Conservation (phyloP, 495 filamentous ascomycete genomes). For the Aspergillus haitiensis region DNA sequence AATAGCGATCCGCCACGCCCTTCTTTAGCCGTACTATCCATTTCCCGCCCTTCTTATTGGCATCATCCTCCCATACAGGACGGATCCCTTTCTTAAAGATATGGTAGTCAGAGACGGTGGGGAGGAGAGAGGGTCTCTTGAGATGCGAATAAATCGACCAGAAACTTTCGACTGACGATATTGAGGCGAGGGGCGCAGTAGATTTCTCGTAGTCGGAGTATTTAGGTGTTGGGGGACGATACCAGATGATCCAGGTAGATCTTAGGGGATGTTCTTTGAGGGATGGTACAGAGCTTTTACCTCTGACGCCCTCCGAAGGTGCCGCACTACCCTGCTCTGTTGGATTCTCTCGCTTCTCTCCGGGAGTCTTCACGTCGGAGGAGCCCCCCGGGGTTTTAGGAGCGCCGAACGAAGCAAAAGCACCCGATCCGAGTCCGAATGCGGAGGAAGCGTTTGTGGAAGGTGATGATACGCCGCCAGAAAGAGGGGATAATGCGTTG, state of each 20-base stretch:
- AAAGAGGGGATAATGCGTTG: conserved; percentile 71
- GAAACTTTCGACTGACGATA: conserved; percentile 85
- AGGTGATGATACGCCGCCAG: conserved; percentile 74
- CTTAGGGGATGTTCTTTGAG: conserved; percentile 64
- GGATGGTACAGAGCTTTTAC: conserved; percentile 42
- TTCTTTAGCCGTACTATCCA: conserved; percentile 97
- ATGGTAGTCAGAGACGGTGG: conserved; percentile 95
- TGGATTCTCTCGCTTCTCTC: conserved; percentile 62
- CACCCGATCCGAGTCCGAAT: conserved; percentile 90
- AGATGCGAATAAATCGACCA: conserved; percentile 90
- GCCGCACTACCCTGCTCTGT: conserved; percentile 59
- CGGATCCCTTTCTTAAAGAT: conserved; percentile 96
- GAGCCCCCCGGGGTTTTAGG: conserved; percentile 84
- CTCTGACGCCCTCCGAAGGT: conserved; percentile 52
- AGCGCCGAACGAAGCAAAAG: conserved; percentile 94
- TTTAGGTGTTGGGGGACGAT: conserved; percentile 89
- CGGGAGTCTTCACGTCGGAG: conserved; percentile 70
- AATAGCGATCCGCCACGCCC: conserved; percentile 93
- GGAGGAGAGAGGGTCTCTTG: conserved; percentile 82
- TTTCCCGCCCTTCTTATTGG: conserved; percentile 94
- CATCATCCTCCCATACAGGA: conserved; percentile 97
- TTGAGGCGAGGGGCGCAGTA: conserved; percentile 77
- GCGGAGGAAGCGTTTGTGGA: conserved; percentile 85
- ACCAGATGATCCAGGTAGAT: conserved; percentile 95
- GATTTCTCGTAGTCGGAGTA: conserved; percentile 99